Percentiles rank a stretch among this genome's conserved stretches.
These are phyloP conservation scores for Saccharomyces hybrid DNA, from an alignment of 1,139 yeast genomes.

Conservation along the genomic window DNA sequence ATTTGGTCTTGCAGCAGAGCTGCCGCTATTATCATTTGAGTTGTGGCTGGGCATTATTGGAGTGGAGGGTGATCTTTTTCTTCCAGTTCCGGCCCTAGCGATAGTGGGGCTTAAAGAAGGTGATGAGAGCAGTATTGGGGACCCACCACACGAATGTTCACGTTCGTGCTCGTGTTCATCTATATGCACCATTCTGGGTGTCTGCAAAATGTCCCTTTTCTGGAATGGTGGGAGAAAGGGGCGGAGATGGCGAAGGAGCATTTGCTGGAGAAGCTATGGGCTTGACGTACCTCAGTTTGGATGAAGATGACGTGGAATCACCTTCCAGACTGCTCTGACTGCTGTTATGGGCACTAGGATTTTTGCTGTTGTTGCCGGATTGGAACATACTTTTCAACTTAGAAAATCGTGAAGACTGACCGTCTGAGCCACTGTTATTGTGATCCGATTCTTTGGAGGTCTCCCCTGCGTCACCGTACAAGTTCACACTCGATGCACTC, in stretches of 20 bases:
- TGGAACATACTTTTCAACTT: conserved; percentile 21
- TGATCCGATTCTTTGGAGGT: conserved; percentile 1
- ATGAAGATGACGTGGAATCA: background rate
- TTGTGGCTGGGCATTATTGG: conserved; percentile 18
- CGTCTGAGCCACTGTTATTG: conserved; percentile 1
- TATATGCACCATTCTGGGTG: conserved; percentile 4
- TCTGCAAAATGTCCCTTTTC: conserved; percentile 1
- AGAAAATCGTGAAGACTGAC: conserved; percentile 14
- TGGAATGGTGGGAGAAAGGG: conserved; percentile 1
- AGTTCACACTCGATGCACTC: background rate
- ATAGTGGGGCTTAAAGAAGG: background rate
- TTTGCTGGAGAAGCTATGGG: conserved; percentile 6
- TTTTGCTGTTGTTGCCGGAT: conserved; percentile 6
- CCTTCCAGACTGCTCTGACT: background rate
- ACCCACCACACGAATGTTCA: conserved; percentile 4
- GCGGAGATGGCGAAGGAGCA: background rate
- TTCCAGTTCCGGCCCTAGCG: conserved; percentile 4
- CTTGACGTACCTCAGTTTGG: conserved; percentile 2
- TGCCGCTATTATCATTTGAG: conserved; percentile 4
- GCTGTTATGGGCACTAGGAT: background rate
- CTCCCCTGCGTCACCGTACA: conserved; percentile 3
- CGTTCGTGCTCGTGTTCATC: conserved; percentile 4
- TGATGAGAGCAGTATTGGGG: background rate
- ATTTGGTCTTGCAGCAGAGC: background rate
- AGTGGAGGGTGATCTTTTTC: conserved; percentile 23